Base-by-base conservation (phyloP, 768 basidiomycete species). In the Mycena belliarum region DNA sequence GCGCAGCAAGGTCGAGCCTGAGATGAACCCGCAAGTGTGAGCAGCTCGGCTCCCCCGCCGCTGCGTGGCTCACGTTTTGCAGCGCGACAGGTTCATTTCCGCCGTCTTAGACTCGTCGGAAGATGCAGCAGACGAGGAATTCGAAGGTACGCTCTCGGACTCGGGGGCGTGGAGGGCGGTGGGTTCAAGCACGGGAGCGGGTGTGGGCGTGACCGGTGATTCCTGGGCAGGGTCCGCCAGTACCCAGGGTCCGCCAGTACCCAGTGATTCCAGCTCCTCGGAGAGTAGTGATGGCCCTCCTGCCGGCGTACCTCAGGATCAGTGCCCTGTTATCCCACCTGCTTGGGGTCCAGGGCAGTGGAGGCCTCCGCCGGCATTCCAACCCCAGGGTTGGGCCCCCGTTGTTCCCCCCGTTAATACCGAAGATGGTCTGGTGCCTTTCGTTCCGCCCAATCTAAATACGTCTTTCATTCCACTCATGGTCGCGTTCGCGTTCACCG, bases 11-110 rank as follows among this genome's bases (percentile, higher is more conserved):
- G 95, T 98, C 55, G 97, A 99, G 71, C 81, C 95, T 56, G 89
- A 94, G 75, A 98, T 96, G 91, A 96, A 98, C 69, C 96, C 96
- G n/a, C 93, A 95, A 76, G 97, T 98, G 88, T 94, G 26, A 45
- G 16, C 14, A 38, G 58, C 16, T 40, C 47, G n/a, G 59, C 21
- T 23, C 28, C 40, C 29, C 43, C 59, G 28, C n/a, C 48, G 16
- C 61, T 93, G 92, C 10, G 29, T n/a, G n/a, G n/a, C n/a, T n/a
- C n/a, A n/a, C n/a, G n/a, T n/a, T n/a, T n/a, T n/a, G n/a, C n/a
- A n/a, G n/a, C n/a, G 85, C 97, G 68, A 74, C 92, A n/a, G n/a
- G n/a, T n/a, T n/a, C n/a, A 12, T 32, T 6, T 32, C 7, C 29
- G 12, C 29, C 6, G 29, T 6, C 29, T 32, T 6, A 32, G 29